Evolutionary conservation across 257 asterid genomes (phyloP).

Genomic region (Osmanthus fragrans): DNA sequence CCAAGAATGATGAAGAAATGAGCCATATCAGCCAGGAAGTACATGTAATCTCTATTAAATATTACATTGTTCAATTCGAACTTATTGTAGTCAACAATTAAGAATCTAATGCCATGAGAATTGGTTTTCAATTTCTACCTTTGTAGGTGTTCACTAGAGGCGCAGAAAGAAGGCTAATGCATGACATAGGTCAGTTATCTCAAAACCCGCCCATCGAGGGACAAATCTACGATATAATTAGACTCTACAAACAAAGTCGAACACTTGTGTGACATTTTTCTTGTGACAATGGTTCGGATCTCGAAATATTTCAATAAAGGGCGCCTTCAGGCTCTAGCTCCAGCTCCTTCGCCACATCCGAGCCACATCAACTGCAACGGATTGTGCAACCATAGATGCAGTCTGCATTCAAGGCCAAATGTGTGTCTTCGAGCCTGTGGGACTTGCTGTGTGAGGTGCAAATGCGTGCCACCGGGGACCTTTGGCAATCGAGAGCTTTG

Average conservation of each 20-base stretch:
- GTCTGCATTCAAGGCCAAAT: constrained; percentile 60
- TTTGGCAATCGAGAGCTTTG: constrained; percentile 60
- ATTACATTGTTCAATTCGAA: background rate
- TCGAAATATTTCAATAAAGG: constrained; percentile 27
- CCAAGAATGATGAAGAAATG: constrained; percentile 35
- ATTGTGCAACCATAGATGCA: constrained; percentile 51
- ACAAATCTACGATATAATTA: background rate
- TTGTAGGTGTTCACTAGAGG: constrained; percentile 39
- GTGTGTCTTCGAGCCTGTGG: constrained; percentile 58
- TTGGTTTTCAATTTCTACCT: background rate
- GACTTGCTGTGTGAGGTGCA: constrained; percentile 61
- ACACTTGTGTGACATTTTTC: background rate
- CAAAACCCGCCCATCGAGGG: background rate
- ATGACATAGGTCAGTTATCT: constrained; percentile 31
- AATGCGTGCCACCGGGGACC: constrained; percentile 76
- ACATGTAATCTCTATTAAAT: constrained; percentile 21
- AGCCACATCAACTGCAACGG: constrained; percentile 42
- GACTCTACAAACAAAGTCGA: background rate
- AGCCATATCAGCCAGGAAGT: constrained; percentile 37
- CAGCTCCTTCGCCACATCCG: constrained; percentile 33
- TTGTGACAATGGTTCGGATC: constrained; percentile 27
- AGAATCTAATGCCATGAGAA: background rate
- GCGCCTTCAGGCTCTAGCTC: constrained; percentile 9
- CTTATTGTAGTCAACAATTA: background rate
- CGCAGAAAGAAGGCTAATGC: constrained; percentile 34